These are phyloP conservation scores for Hymenoscyphus salicellus DNA, from an alignment of 2,329 filamentous ascomycete genomes.

Conservation along the genomic window DNA sequence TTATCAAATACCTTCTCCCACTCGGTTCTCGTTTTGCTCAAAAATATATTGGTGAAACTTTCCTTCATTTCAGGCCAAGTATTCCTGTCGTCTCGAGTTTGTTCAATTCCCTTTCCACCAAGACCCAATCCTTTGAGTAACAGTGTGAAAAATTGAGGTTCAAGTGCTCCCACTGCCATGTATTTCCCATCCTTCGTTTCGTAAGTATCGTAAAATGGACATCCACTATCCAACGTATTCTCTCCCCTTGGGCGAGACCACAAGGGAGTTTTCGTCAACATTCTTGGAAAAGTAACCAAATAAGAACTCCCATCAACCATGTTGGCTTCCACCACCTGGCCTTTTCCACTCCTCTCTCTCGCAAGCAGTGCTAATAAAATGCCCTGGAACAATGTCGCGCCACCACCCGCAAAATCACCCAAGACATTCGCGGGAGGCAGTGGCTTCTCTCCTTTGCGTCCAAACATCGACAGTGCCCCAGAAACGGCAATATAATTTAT, in stretches of 20 bases:
- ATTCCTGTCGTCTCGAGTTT: conserved; percentile 54
- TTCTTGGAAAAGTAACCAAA: conserved; percentile 72
- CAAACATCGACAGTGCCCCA: conserved; percentile 74
- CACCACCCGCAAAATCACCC: conserved; percentile 88
- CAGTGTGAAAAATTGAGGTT: conserved; percentile 76
- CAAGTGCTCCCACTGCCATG: conserved; percentile 86
- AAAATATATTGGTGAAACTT: conserved; percentile 63
- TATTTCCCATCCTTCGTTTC: conserved; percentile 74
- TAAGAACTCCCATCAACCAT: conserved; percentile 92
- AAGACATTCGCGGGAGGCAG: conserved; percentile 80
- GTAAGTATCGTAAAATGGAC: conserved; percentile 88
- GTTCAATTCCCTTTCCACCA: conserved; percentile 47
- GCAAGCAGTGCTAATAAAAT: conserved; percentile 76
- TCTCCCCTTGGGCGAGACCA: conserved; percentile 65
- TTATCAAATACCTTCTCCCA: conserved; percentile 88
- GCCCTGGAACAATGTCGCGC: conserved; percentile 76
- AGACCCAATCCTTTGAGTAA: conserved; percentile 68
- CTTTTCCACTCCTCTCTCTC: conserved; percentile 60
- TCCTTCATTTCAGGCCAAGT: conserved; percentile 66
- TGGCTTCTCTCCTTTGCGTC: conserved; percentile 65
- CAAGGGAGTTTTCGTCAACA: conserved; percentile 59
- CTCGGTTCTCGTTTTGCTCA: conserved; percentile 64
- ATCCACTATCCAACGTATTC: conserved; percentile 80
- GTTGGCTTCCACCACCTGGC: conserved; percentile 91
- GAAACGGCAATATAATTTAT: conserved; percentile 94